phyloP scores from a whole-genome alignment of 176 grass and related monocot species.

The Oryza rufipogon region DNA sequence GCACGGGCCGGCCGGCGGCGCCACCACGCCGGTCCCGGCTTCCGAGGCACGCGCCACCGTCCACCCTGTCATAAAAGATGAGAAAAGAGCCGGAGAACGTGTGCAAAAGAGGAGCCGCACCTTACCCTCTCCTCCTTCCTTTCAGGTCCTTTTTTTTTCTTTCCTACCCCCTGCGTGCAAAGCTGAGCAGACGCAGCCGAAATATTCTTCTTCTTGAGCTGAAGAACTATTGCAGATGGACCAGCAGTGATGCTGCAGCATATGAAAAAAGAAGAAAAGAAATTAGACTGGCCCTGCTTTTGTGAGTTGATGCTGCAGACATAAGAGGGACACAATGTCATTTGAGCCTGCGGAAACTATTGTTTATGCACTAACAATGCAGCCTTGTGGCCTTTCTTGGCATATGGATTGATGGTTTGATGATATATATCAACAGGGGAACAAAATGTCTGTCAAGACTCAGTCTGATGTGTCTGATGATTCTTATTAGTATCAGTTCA shows the following conservation, averaged over 20 bases:
- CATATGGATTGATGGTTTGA: background rate
- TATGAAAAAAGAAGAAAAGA: background rate
- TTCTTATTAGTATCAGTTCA: background rate
- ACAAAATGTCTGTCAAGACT: background rate
- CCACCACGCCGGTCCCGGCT: conserved; percentile 37
- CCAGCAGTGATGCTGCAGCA: background rate
- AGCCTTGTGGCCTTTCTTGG: background rate
- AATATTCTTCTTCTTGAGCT: conserved; percentile 25
- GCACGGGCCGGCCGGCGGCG: background rate
- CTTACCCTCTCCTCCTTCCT: conserved; percentile 32
- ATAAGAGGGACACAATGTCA: background rate
- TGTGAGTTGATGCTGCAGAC: background rate
- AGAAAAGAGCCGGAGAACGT: conserved; percentile 41
- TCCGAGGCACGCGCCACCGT: conserved; percentile 36
- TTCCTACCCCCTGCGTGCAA: background rate
- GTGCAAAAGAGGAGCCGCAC: conserved; percentile 52
- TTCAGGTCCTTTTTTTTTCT: conserved; percentile 34
- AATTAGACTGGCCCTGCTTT: background rate
- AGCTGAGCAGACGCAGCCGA: background rate
- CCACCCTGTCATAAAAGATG: conserved; percentile 45
- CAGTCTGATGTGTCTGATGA: background rate
- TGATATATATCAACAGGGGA: background rate
- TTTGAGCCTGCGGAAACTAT: background rate
- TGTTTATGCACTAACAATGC: background rate
- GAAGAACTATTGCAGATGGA: background rate